phyloP scores from a whole-genome alignment of 352 stramenopile species.

The Phytophthora melonis region DNA sequence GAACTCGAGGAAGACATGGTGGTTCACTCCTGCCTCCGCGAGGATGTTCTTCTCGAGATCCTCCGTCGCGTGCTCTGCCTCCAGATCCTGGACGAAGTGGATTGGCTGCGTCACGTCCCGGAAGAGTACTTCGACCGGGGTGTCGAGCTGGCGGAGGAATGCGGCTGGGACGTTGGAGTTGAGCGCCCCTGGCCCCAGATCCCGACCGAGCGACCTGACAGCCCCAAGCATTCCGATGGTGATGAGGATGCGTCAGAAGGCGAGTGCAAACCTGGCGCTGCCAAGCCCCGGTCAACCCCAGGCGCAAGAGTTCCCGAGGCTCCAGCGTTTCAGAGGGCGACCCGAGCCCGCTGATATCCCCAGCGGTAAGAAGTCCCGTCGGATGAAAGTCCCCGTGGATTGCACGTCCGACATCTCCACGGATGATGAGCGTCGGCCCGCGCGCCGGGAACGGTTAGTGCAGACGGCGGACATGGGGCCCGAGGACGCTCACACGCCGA shows the following conservation, averaged over 20 bases:
- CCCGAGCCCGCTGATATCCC: background rate
- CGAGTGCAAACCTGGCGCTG: background rate
- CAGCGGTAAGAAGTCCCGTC: background rate
- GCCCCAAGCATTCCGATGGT: background rate
- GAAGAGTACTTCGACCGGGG: background rate
- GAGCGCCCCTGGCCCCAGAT: background rate
- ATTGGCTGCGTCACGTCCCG: background rate
- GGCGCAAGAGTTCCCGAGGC: background rate
- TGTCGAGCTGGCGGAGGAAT: background rate
- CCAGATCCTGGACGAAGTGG: background rate
- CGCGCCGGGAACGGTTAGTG: background rate
- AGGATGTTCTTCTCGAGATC: background rate
- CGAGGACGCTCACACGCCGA: background rate
- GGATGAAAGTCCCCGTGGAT: background rate
- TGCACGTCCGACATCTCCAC: background rate
- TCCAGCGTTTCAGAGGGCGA: background rate
- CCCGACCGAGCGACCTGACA: background rate
- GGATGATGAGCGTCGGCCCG: background rate
- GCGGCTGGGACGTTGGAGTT: background rate
- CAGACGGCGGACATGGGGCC: background rate
- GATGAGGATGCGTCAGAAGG: background rate
- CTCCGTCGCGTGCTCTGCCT: background rate
- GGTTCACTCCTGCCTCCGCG: background rate
- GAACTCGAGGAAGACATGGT: background rate
- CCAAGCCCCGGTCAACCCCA: too few species aligned